Conservation (phyloP, 768 basidiomycete genomes). For the Pleurotus cornucopiae region DNA sequence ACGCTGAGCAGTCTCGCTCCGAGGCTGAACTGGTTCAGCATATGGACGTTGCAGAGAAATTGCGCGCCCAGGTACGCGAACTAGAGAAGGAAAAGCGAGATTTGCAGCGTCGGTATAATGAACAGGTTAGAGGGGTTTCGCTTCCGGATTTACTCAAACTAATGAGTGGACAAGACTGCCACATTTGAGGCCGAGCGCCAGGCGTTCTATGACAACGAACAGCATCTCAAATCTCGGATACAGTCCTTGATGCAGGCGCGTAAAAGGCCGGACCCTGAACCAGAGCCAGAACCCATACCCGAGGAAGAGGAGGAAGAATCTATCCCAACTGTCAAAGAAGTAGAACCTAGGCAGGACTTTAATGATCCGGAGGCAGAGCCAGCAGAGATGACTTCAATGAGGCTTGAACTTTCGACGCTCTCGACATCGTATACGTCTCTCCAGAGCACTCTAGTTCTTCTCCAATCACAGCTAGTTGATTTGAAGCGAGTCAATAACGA, state of each 20-base stretch:
- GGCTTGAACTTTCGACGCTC: constrained; percentile 80
- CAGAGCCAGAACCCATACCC: constrained; percentile 25
- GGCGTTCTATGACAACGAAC: constrained; percentile 89
- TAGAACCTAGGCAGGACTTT: constrained; percentile 38
- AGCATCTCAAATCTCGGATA: constrained; percentile 88
- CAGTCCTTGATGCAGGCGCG: constrained; percentile 70
- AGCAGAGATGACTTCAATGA: constrained; percentile 83
- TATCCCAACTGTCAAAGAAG: constrained; percentile 14
- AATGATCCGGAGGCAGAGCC: constrained; percentile 71
- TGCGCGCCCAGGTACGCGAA: constrained; percentile 76
- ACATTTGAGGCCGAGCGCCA: constrained; percentile 92
- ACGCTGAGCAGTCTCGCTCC: constrained; percentile 75
- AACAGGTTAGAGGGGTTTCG: constrained; percentile 55
- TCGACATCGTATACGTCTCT: constrained; percentile 82
- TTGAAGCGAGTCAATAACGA: constrained; percentile 84
- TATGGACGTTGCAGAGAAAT: constrained; percentile 79
- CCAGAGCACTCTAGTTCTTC: constrained; percentile 77
- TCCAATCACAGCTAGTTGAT: constrained; percentile 83
- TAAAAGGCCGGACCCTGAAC: constrained; percentile 41
- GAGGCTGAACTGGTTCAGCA: constrained; percentile 80
- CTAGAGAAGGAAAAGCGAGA: constrained; percentile 89
- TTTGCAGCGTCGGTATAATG: constrained; percentile 76
- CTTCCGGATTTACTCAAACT: neutral
- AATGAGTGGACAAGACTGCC: constrained; percentile 48
- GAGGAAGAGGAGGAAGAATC: constrained; percentile 33